Base-by-base conservation (phyloP, 306 rosid species). In the Oemleria cerasiformis region DNA sequence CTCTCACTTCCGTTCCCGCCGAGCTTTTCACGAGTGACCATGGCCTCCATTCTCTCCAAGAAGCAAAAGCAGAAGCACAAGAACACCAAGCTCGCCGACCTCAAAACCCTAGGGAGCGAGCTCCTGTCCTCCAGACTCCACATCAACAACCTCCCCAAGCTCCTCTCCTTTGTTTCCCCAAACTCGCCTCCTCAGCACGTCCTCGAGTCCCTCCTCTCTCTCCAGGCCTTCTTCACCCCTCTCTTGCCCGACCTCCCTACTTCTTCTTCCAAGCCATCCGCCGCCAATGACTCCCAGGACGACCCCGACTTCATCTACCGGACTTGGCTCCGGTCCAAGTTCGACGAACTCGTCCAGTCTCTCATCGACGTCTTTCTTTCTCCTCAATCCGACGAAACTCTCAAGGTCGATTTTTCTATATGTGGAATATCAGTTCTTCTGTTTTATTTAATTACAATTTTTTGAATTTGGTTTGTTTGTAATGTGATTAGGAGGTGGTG, bases 141-240 rank as follows among this genome's bases (percentile, higher is more conserved):
- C 83, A 80, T 87, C 80, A 91, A 94, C 87, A 91, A 94, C 76
- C 98, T 94, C 66, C 97, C 97, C 30, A 66, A 81, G 3, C 96
- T 94, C 19, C 90, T 91, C 73, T 75, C 83, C 19, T 80, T 50
- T 82, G 80, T 94, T 56, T 77, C 90, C 86, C 99, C 57, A 4
- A 53, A 96, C 78, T 82, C 91, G 11, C 91, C 89, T 40, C 94
- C 98, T 48, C 94, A 82, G 51, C 64, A 64, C 38, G 78, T 81
- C 56, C 85, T 94, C 71, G 97, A 91, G 69, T 84, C 97, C 9
- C 89, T 94, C 38, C 92, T 94, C 73, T 86, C 96, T 3, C 86
- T 94, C 59, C 96, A 94, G 19, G 80, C 97, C 58, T 94, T 87
- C 81, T 91, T 94, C 83, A 83, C 86, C 40, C 83, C 97, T 0